Percentiles rank a stretch among this genome's conserved stretches.
Conservation (phyloP, 345 rosid species). For the Eutrema heterophyllum region DNA sequence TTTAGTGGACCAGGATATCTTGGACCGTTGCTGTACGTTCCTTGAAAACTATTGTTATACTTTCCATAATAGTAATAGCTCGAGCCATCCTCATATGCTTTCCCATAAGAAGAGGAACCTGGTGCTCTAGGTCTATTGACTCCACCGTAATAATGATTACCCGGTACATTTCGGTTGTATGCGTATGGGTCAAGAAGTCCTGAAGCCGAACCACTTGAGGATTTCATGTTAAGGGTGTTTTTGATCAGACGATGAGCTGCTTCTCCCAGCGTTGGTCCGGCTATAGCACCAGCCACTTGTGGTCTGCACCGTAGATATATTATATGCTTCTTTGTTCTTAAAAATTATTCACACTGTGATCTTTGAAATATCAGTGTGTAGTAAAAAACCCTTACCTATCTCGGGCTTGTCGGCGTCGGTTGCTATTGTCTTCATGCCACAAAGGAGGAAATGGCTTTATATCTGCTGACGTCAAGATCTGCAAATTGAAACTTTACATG, state of each 20-base stretch:
- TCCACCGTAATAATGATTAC: slow-evolving; percentile 35
- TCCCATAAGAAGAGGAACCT: slow-evolving; percentile 52
- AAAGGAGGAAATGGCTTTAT: slow-evolving; percentile 73
- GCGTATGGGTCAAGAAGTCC: slow-evolving; percentile 44
- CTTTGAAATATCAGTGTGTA: not conserved
- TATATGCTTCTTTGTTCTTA: not conserved
- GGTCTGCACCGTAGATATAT: slow-evolving; percentile 49
- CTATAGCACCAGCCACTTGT: slow-evolving; percentile 74
- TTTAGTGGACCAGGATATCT: slow-evolving; percentile 39
- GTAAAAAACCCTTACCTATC: slow-evolving; percentile 51
- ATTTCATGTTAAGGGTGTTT: slow-evolving; percentile 75
- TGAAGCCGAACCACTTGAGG: slow-evolving; percentile 47
- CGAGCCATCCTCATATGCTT: slow-evolving; percentile 43
- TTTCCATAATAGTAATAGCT: slow-evolving; percentile 40
- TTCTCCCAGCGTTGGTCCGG: slow-evolving; percentile 73
- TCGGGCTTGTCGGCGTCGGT: slow-evolving; percentile 72
- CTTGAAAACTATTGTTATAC: slow-evolving; percentile 37
- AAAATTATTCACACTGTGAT: not conserved
- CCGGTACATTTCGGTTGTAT: slow-evolving; percentile 36
- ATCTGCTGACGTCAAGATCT: slow-evolving; percentile 68
- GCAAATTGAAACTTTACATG: slow-evolving; percentile 19
- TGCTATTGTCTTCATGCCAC: slow-evolving; percentile 89
- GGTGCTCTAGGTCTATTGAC: slow-evolving; percentile 46
- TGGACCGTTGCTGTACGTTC: slow-evolving; percentile 34
- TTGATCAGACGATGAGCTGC: slow-evolving; percentile 97